Percentiles rank a stretch among this genome's conserved stretches.
Evolutionary conservation across 768 basidiomycete genomes (phyloP).

Genomic region (Gloeopeniophorella convolvens): DNA sequence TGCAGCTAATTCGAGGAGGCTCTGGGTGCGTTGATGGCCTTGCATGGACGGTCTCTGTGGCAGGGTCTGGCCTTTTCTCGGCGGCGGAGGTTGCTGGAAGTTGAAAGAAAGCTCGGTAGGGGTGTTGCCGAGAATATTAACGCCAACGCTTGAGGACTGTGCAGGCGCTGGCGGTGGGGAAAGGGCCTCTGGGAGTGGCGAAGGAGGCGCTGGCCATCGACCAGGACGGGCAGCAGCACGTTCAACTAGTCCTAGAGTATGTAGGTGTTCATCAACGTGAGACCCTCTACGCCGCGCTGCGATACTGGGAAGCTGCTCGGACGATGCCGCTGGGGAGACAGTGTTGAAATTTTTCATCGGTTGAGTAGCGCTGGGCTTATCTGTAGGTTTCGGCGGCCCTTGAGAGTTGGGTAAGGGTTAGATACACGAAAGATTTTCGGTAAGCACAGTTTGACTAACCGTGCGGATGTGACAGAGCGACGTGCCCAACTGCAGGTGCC

Average conservation of each 20-base stretch:
- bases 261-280: slow-evolving; percentile 43
- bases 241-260: slow-evolving; percentile 53
- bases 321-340: background rate
- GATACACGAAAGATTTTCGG: too few species aligned
- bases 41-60: background rate
- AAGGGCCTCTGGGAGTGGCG: slow-evolving; percentile 11
- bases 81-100: background rate
- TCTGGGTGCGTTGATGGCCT: slow-evolving; percentile 12
- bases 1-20: slow-evolving; percentile 13
- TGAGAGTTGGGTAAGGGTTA: too few species aligned
- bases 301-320: slow-evolving; percentile 7
- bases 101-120: background rate
- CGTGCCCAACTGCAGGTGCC: too few species aligned
- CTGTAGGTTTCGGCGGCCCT: too few species aligned
- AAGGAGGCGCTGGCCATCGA: slow-evolving; percentile 14
- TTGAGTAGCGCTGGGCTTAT: background rate
- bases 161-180: slow-evolving; percentile 3
- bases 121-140: background rate
- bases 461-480: too few species aligned
- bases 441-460: too few species aligned
- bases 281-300: slow-evolving; percentile 27
- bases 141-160: background rate
- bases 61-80: background rate
- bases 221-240: slow-evolving; percentile 32
- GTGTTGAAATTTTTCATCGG: background rate